Evolutionary conservation across 768 basidiomycete genomes (phyloP).

Genomic region (Trametes elegans): DNA sequence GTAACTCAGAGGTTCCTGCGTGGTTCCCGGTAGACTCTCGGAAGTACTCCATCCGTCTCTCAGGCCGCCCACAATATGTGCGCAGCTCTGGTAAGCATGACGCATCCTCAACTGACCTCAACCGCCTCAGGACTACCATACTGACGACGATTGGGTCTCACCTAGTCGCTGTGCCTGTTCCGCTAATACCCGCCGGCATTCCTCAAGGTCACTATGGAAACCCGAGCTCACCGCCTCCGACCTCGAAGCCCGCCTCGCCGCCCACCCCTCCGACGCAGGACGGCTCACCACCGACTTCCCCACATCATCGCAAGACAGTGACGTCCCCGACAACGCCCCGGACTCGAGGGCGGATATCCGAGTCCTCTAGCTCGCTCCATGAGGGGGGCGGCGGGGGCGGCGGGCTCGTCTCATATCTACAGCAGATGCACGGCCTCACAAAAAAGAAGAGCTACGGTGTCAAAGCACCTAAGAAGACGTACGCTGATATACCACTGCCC

Average conservation of each 20-base stretch:
- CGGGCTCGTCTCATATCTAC: slow-evolving; percentile 59
- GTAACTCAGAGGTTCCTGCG: slow-evolving; percentile 26
- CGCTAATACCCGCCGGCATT: slow-evolving; percentile 7
- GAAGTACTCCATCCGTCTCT: slow-evolving; percentile 42
- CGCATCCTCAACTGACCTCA: neutral
- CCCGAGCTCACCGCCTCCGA: slow-evolving; percentile 8
- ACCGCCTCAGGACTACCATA: too few species aligned
- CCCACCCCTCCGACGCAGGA: slow-evolving; percentile 7
- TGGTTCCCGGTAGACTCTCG: slow-evolving; percentile 42
- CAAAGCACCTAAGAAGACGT: slow-evolving; percentile 21
- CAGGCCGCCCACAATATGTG: slow-evolving; percentile 31
- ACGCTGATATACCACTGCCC: slow-evolving; percentile 6
- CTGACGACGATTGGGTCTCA: neutral
- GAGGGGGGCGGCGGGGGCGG: slow-evolving; percentile 33
- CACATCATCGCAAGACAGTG: slow-evolving; percentile 23
- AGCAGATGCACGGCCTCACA: slow-evolving; percentile 66
- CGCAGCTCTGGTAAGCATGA: slow-evolving; percentile 11
- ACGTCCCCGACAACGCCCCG: slow-evolving; percentile 24
- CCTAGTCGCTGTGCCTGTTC: slow-evolving; percentile 2
- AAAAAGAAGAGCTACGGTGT: slow-evolving; percentile 44
- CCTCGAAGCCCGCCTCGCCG: slow-evolving; percentile 4
- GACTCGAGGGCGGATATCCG: slow-evolving; percentile 19
- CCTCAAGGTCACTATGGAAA: slow-evolving; percentile 14
- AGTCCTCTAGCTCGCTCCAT: slow-evolving; percentile 20
- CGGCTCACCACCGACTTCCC: slow-evolving; percentile 6